Base-by-base conservation (phyloP, 768 basidiomycete genomes). In the Royoungia palumana region DNA sequence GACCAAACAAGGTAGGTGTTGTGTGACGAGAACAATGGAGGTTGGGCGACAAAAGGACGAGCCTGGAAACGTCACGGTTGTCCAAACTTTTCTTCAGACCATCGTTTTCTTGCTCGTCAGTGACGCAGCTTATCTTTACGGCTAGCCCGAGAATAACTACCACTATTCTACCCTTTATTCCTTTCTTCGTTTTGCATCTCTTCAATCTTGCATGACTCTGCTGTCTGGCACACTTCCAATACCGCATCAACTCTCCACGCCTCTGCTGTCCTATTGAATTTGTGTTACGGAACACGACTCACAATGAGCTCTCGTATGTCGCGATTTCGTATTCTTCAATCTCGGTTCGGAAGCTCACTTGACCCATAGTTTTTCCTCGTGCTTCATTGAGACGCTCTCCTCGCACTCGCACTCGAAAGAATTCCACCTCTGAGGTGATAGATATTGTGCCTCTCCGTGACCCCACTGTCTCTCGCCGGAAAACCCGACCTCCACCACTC, bases 21-120 rank as follows among this genome's bases (percentile, higher is more conserved):
- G 59, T 66, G 22, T 50, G 41, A 64, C 57, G 54, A 66, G 35
- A 47, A 65, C 65, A 62, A 66, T 58, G 65, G 9, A 17, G 25
- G 17, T 21, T 17, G 27, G 22, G 53, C 44, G 53, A 62, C 60
- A 65, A 66, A 65, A 65, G 43, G 56, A 5, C 43, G 32, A 20
- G 10, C 30, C 17, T 32, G 34, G 24, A 30, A 14, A 9, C 27
- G 27, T 16, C 21, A 49, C 43, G 51, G 54, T 57, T 55, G 22
- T 32, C 37, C 46, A 48, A 35, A 24, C n/a, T 47, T 32, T 25
- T 35, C 30, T 37, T 36, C 20, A 35, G 25, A 11, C 22, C 22
- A 19, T 11, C 39, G 24, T 54, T 50, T 61, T 64, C 53, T 62
- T 45, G 16, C 47, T 50, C 47, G 41, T 56, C 50, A 39, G 39